Conservation (phyloP, 1,284 basidiomycete genomes). For the Fomes fomentarius region DNA sequence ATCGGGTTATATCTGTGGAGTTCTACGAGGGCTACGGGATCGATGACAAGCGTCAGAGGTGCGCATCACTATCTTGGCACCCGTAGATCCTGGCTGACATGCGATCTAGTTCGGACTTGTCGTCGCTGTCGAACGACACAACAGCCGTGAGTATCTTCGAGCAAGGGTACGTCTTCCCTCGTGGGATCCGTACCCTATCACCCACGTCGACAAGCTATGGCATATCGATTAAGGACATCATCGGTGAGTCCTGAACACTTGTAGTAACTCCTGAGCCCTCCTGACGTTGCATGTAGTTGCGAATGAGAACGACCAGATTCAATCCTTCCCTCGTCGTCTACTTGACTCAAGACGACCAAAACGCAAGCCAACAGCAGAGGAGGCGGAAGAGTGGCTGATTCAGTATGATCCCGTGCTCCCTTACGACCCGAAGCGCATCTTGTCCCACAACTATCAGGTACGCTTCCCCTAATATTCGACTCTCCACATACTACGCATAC, state of each 20-base stretch:
- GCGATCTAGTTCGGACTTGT: conserved; percentile 65
- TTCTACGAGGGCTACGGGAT: conserved; percentile 76
- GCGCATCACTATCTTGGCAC: conserved; percentile 27
- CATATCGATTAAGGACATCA: conserved; percentile 84
- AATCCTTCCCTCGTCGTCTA: conserved; percentile 73
- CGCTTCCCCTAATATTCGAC: conserved; percentile 20
- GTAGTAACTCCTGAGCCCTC: neutral
- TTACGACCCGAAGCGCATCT: conserved; percentile 71
- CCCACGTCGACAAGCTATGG: conserved; percentile 88
- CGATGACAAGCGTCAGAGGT: conserved; percentile 77
- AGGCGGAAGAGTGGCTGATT: conserved; percentile 86
- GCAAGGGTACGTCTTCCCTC: conserved; percentile 74
- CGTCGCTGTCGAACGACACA: conserved; percentile 63
- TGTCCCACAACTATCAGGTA: conserved; percentile 83
- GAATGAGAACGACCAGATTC: conserved; percentile 75
- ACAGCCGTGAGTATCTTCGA: conserved; percentile 61
- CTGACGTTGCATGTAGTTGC: conserved; percentile 56
- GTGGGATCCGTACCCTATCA: conserved; percentile 68
- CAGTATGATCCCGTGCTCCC: conserved; percentile 84
- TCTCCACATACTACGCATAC: neutral
- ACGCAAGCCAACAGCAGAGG: conserved; percentile 75
- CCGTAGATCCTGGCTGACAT: conserved; percentile 3
- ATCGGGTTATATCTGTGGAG: conserved; percentile 80
- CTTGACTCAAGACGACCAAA: conserved; percentile 87
- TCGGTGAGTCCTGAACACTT: conserved; percentile 55